A percentile compares a stretch with the other conserved stretches of the same genome.
Evolutionary conservation across 179 eudicot genomes (phyloP).

Genomic region (Dionaea muscipula): DNA sequence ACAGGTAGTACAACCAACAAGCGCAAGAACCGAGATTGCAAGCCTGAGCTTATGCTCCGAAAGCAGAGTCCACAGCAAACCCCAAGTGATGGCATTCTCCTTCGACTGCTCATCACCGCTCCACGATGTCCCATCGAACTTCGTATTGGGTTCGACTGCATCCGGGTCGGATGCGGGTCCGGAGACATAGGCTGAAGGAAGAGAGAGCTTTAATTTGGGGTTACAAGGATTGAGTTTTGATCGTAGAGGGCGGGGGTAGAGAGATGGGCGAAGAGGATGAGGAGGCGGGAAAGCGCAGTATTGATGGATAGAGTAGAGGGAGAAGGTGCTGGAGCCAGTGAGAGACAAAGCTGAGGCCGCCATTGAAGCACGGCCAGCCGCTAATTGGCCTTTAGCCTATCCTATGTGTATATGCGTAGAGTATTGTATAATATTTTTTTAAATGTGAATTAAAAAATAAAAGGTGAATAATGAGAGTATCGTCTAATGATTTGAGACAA

Average conservation of each 20-base stretch:
- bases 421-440: no score
- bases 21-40: slow-evolving; percentile 30
- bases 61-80: slow-evolving; percentile 45
- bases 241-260: slow-evolving; percentile 7
- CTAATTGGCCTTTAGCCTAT: no score
- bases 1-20: slow-evolving; percentile 50
- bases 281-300: slow-evolving; percentile 4
- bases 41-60: slow-evolving; percentile 44
- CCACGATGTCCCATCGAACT: slow-evolving; percentile 11
- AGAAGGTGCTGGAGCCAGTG: background rate
- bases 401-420: no score
- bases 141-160: slow-evolving; percentile 24
- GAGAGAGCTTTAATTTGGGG: slow-evolving; percentile 3
- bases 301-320: slow-evolving; percentile 2
- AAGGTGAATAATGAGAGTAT: no score
- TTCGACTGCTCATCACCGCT: slow-evolving; percentile 16
- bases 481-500: no score
- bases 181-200: slow-evolving; percentile 37
- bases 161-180: slow-evolving; percentile 68
- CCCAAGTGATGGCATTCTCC: slow-evolving; percentile 45
- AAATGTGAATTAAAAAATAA: no score
- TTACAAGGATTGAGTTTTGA: background rate
- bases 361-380: slow-evolving; percentile 12
- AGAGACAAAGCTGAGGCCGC: slow-evolving; percentile 12
- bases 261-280: slow-evolving; percentile 17